Base-by-base conservation (phyloP, 768 basidiomycete genomes). In the Pleurotus citrinopileatus region DNA sequence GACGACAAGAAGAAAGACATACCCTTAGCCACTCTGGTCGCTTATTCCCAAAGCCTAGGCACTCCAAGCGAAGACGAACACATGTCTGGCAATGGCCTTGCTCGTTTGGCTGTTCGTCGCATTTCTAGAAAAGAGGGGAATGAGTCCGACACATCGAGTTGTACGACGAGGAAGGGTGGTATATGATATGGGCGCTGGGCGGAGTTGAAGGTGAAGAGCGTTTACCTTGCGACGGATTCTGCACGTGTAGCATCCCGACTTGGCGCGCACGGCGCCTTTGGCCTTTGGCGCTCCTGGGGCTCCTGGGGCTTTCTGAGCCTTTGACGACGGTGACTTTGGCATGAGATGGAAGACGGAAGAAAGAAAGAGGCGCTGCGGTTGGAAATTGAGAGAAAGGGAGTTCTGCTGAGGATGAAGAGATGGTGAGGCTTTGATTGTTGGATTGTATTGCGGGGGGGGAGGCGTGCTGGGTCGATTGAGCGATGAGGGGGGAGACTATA, bases 191-290 rank as follows among this genome's bases (percentile, higher is more conserved):
- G 55, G 58, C 53, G 48, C 57, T 57, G 23, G 34, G 22, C 10
- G 10, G 27, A 45, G 52, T 12, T 20, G 58, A 29, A 25, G 25
- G 44, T 48, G 36, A 68, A 69, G 9, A 34, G 32, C 32, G 32
- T 34, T 37, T 46, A 89, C 90, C 87, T 92, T 91, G 63, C 90
- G 79, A 60, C 91, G 82, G 36, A 92, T 89, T 63, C 90, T 81
- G 74, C 90, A 92, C 54, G 90, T 92, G 73, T 91, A 92, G 68
- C 91, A 93, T 59, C 91, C 90, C 51, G 88, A 87, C 79, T 92
- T 92, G 53, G 89, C 90, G 65, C 90, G 85, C 25, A 86, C 81
- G 53, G 87, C 85, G 66, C 87, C 89, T 77, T 91, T 92, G 57
- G 82, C 77, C 67, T 91, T 91, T 58, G 84, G 78, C 66, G 80